phyloP scores from a whole-genome alignment of 1,284 basidiomycete species.

The Ustilago bromivora region DNA sequence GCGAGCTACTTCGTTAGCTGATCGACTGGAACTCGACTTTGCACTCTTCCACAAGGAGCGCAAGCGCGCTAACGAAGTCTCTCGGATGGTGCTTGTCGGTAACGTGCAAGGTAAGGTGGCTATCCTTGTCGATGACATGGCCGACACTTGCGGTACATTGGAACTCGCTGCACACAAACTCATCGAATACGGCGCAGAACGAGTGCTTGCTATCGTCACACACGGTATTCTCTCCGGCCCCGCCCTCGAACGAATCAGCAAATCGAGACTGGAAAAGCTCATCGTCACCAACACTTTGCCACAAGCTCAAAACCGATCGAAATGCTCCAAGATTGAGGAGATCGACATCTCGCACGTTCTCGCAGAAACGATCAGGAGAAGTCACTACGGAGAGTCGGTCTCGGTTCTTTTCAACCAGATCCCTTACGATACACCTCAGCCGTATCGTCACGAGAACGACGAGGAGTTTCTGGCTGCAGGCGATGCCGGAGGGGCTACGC shows the following conservation, averaged over 20 bases:
- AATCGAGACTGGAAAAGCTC: constrained; percentile 82
- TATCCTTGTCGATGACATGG: constrained; percentile 99
- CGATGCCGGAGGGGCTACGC: constrained; percentile 1
- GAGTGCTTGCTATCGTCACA: constrained; percentile 93
- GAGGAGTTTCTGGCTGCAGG: constrained; percentile 27
- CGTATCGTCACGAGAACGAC: constrained; percentile 63
- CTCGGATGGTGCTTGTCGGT: constrained; percentile 97
- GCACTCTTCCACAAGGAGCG: constrained; percentile 99
- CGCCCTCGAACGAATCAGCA: constrained; percentile 75
- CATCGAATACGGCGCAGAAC: constrained; percentile 86
- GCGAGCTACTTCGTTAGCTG: constrained; percentile 96
- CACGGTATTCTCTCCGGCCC: constrained; percentile 95
- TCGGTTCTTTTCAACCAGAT: constrained; percentile 68
- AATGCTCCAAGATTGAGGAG: constrained; percentile 85
- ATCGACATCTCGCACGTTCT: constrained; percentile 95
- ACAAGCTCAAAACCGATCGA: constrained; percentile 81
- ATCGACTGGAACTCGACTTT: constrained; percentile 96
- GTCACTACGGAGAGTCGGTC: constrained; percentile 71
- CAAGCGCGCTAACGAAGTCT: constrained; percentile 99
- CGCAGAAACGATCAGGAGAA: constrained; percentile 94
- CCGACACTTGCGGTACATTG: constrained; percentile 98
- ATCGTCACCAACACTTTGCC: constrained; percentile 99
- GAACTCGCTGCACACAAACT: constrained; percentile 91
- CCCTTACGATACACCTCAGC: constrained; percentile 68
- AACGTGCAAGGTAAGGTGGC: constrained; percentile 92